phyloP scores from a whole-genome alignment of 2,329 filamentous ascomycete genomes.

The Penicillium sp. region DNA sequence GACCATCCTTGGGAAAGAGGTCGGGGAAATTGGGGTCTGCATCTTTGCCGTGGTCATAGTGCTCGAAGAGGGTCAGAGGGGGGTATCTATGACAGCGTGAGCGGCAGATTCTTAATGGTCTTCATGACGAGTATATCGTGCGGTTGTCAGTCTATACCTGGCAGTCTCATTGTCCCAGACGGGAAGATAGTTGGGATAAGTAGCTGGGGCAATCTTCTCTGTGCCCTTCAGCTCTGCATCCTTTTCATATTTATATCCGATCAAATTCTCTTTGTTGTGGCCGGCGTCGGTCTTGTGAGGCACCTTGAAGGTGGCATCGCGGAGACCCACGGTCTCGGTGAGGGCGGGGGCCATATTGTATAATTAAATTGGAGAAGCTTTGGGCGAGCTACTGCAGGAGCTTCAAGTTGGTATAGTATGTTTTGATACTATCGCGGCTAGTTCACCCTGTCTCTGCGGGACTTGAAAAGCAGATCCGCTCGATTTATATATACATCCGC shows the following conservation, averaged over 20 bases:
- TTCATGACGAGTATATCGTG: background rate
- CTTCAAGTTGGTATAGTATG: too few species aligned
- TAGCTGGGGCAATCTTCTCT: constrained; percentile 57
- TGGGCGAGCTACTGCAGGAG: too few species aligned
- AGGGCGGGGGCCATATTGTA: constrained; percentile 41
- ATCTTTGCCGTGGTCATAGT: constrained; percentile 76
- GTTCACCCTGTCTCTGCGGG: too few species aligned
- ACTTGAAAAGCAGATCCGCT: too few species aligned
- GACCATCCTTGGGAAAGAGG: constrained; percentile 57
- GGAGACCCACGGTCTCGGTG: constrained; percentile 35
- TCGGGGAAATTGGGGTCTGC: constrained; percentile 72
- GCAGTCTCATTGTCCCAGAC: constrained; percentile 66
- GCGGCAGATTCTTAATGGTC: background rate
- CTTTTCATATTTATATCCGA: constrained; percentile 46
- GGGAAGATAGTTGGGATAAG: constrained; percentile 75
- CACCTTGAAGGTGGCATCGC: constrained; percentile 25
- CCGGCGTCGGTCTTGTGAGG: constrained; percentile 36
- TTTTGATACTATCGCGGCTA: too few species aligned
- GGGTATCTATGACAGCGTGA: constrained; percentile 49
- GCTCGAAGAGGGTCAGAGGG: constrained; percentile 70
- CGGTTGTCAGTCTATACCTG: constrained; percentile 25
- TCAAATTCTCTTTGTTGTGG: constrained; percentile 42
- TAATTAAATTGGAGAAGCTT: background rate
- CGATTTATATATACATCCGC: constrained; percentile 18
- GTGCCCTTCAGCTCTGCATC: constrained; percentile 60